Conservation (phyloP, 2,329 filamentous ascomycete species). For the Ophiosphaerella korrae region DNA sequence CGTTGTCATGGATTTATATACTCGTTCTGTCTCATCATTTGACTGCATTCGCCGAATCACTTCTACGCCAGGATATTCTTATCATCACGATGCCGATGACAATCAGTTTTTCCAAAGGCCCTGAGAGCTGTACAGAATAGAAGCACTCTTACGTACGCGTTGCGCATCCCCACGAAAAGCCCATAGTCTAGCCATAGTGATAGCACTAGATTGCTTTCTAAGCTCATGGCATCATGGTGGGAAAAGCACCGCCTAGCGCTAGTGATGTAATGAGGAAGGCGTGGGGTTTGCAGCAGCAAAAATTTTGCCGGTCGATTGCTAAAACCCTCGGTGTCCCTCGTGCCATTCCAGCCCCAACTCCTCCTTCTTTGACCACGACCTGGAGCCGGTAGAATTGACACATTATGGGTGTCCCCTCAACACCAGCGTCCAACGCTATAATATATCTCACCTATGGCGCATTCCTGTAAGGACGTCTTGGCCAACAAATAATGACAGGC, state of each 20-base stretch:
- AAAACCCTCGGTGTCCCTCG: slow-evolving; percentile 25
- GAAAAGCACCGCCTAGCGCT: slow-evolving; percentile 22
- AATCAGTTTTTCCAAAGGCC: too few relatives aligned
- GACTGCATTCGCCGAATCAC: too few relatives aligned
- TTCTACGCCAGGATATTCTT: too few relatives aligned
- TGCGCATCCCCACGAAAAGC: slow-evolving; percentile 4
- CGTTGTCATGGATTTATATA: slow-evolving; percentile 17
- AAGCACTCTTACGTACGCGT: neutral
- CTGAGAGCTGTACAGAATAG: too few relatives aligned
- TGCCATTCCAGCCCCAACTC: slow-evolving; percentile 1
- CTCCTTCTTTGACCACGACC: slow-evolving; percentile 7
- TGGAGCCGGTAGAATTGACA: slow-evolving; percentile 2
- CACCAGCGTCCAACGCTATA: slow-evolving; percentile 78
- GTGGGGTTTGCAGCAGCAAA: slow-evolving; percentile 28
- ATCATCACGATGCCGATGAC: too few relatives aligned
- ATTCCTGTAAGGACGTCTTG: slow-evolving; percentile 67
- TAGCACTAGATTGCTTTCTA: slow-evolving; percentile 14
- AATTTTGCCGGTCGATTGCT: slow-evolving; percentile 22
- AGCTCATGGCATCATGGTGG: slow-evolving; percentile 28
- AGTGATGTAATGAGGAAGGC: slow-evolving; percentile 29
- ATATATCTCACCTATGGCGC: slow-evolving; percentile 79
- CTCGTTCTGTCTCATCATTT: too few relatives aligned
- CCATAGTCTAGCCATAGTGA: neutral
- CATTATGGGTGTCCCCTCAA: slow-evolving; percentile 75
- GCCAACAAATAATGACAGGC: slow-evolving; percentile 5